phyloP scores from a whole-genome alignment of 1,284 basidiomycete species.

The Gymnopus androsaceus region DNA sequence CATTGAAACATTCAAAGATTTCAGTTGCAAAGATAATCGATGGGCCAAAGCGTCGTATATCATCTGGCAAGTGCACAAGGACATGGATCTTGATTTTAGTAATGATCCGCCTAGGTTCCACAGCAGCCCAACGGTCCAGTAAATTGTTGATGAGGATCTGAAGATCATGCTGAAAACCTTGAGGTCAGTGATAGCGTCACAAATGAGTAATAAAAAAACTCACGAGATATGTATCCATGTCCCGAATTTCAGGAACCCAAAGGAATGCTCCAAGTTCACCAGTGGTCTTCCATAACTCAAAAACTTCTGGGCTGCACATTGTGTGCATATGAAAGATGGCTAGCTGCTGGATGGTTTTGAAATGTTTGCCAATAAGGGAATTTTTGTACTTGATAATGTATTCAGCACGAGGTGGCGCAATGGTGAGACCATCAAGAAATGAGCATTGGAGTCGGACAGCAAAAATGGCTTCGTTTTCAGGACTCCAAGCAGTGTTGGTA shows the following conservation, averaged over 20 bases:
- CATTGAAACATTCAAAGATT: conserved; percentile 38
- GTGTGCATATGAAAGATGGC: conserved; percentile 35
- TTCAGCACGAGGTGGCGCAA: conserved; percentile 31
- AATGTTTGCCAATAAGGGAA: conserved; percentile 41
- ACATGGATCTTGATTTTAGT: conserved; percentile 39
- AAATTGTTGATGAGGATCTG: conserved; percentile 33
- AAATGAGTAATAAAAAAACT: conserved; percentile 3
- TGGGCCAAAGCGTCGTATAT: conserved; percentile 38
- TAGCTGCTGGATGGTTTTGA: conserved; percentile 39
- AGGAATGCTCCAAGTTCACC: conserved; percentile 29
- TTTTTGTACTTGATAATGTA: conserved; percentile 42
- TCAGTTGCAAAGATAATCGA: conserved; percentile 35
- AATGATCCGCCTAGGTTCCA: conserved; percentile 35
- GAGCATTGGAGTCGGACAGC: conserved; percentile 30
- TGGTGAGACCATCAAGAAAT: conserved; percentile 30
- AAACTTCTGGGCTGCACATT: not conserved
- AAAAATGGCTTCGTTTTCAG: conserved; percentile 24
- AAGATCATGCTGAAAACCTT: not conserved
- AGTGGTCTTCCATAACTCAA: conserved; percentile 25
- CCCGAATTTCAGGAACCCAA: conserved; percentile 31
- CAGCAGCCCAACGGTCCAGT: conserved; percentile 28
- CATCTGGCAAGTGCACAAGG: conserved; percentile 33
- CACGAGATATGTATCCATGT: conserved; percentile 31
- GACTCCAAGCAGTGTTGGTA: conserved; percentile 25
- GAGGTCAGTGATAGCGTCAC: not conserved